Conservation (phyloP, 2,329 filamentous ascomycete species). For the Alternaria sp. region DNA sequence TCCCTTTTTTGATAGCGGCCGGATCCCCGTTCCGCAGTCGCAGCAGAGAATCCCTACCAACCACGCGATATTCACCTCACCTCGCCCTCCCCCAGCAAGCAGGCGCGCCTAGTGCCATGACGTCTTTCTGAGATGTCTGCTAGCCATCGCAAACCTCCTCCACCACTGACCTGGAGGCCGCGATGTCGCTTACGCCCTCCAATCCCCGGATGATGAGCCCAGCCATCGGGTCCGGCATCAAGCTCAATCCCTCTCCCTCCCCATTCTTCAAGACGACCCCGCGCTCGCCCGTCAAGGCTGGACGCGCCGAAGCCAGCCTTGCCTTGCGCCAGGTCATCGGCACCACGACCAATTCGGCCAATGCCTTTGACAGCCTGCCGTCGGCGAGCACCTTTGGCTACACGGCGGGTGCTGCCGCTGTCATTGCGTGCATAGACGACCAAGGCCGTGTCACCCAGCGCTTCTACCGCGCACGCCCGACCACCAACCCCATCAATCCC, state of each 20-base stretch:
- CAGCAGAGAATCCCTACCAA: slow-evolving; percentile 25
- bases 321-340: slow-evolving; percentile 86
- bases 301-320: slow-evolving; percentile 58
- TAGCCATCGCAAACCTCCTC: slow-evolving; percentile 29
- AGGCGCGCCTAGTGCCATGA: slow-evolving; percentile 33
- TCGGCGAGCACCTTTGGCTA: slow-evolving; percentile 79
- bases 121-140: slow-evolving; percentile 35
- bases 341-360: slow-evolving; percentile 83
- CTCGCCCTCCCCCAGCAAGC: neutral
- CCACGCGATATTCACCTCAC: slow-evolving; percentile 17
- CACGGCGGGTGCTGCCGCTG: slow-evolving; percentile 90
- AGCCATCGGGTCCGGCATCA: slow-evolving; percentile 46
- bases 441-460: slow-evolving; percentile 72
- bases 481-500: slow-evolving; percentile 69
- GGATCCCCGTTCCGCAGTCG: slow-evolving; percentile 8
- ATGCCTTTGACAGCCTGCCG: slow-evolving; percentile 82
- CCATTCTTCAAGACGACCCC: slow-evolving; percentile 66
- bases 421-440: slow-evolving; percentile 80
- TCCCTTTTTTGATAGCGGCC: slow-evolving; percentile 6
- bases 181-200: slow-evolving; percentile 50
- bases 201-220: slow-evolving; percentile 52
- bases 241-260: slow-evolving; percentile 70
- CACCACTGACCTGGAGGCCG: slow-evolving; percentile 35
- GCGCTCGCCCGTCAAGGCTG: slow-evolving; percentile 66
- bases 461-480: slow-evolving; percentile 87